Conservation (phyloP, 352 stramenopile species). For the Phytophthora uliginosa region DNA sequence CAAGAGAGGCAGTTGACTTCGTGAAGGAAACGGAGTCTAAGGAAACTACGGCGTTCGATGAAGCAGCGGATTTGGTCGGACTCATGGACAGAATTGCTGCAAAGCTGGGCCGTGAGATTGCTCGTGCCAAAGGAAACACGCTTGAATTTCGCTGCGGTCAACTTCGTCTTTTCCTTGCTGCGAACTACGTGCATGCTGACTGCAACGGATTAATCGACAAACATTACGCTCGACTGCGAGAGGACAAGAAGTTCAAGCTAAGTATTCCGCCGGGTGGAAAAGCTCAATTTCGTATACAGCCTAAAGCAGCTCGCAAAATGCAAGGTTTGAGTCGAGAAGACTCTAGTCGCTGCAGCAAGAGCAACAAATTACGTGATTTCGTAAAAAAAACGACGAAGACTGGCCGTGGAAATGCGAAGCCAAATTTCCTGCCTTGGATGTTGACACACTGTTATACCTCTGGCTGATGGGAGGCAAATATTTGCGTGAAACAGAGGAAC, state of each 20-base stretch:
- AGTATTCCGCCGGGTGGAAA: background rate
- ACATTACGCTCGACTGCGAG: background rate
- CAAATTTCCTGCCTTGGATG: background rate
- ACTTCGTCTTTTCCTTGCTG: slow-evolving; percentile 1
- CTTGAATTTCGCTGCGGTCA: background rate
- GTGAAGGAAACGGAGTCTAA: background rate
- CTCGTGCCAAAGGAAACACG: background rate
- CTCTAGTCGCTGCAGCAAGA: background rate
- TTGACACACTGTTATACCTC: background rate
- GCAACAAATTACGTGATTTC: background rate
- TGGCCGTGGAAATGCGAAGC: background rate
- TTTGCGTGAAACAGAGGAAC: background rate
- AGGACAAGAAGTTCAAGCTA: background rate
- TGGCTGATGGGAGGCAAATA: slow-evolving; percentile 2
- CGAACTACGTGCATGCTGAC: background rate
- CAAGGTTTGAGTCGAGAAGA: background rate
- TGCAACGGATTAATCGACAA: background rate
- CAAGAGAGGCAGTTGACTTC: background rate
- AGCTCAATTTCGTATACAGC: background rate
- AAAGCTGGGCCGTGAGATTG: background rate
- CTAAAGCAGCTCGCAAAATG: background rate
- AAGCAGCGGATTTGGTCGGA: background rate
- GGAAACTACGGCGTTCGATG: background rate
- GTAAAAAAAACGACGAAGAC: slow-evolving; percentile 4
- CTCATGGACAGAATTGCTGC: background rate